Evolutionary conservation across 1,139 yeast genomes (phyloP), one percentile per base, ranked within the genome.

Genomic region (Magnusiomyces suaveolens): DNA sequence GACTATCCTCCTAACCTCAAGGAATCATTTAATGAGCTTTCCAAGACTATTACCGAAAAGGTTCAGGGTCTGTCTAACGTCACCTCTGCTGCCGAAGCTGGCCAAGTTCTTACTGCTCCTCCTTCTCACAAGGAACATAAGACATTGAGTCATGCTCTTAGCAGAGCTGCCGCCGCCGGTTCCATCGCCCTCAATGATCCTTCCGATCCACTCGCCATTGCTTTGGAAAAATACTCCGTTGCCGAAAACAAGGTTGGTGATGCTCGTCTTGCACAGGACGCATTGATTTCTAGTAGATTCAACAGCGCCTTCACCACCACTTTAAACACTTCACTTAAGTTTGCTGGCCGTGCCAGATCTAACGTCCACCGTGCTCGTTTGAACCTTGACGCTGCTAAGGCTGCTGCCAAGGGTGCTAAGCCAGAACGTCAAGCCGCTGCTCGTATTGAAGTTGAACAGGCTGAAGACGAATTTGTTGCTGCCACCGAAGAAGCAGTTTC

Each of bases 391-490:
- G 81, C 89, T 62, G 84, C 94, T 47, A 80, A 94, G 71, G 73
- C 83, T 38, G 76, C 83, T 59, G 76, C 87, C 60, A 81, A 80
- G 64, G 76, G 80, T 62, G 83, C 89, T 33, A 80, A 77, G 65
- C 90, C 95, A 3, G 82, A 82, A 61, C 83, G 83, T 66, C 86
- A 84, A 65, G 87, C 88, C 6, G 82, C 82, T 56, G 79, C 87
- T 59, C 77, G 92, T 62, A 85, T 83, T 52, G 80, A 82, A 59
- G 83, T 87, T 78, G 96, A 88, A 69, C 81, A 83, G 60, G 83
- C 90, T 48, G 96, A 88, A 71, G 96, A 88, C 64, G 94, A 86
- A 64, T 87, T 88, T 69, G 95, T 94, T 49, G 87, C 87, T 61
- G 86, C 92, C 23, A 90, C 89, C 41, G 96, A 88, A 71, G 95